Percentiles rank a stretch among this genome's conserved stretches.
Evolutionary conservation across 2,329 filamentous ascomycete genomes (phyloP).

Genomic region (Phialophora expanda): DNA sequence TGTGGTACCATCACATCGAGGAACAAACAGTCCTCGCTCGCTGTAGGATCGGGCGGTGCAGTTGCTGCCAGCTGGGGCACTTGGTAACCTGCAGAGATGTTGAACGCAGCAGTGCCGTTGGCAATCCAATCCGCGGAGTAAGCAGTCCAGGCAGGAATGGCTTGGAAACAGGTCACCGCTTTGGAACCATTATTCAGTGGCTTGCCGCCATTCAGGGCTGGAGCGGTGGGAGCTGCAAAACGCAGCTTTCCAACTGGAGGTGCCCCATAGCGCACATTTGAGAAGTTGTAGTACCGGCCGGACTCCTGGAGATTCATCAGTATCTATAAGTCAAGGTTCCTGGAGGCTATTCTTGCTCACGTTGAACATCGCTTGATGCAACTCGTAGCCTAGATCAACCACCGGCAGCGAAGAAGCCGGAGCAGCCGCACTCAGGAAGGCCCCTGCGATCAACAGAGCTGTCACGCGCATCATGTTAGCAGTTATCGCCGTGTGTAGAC

Average conservation of each 20-base stretch:
- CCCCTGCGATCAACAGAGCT: constrained; percentile 13
- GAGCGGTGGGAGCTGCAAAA: constrained; percentile 55
- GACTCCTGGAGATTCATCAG: constrained; percentile 40
- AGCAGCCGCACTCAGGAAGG: not conserved
- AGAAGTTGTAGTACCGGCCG: constrained; percentile 58
- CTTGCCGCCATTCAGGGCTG: constrained; percentile 32
- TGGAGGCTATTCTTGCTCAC: constrained; percentile 13
- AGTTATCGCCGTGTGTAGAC: not conserved
- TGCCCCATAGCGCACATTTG: constrained; percentile 62
- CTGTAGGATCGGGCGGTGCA: constrained; percentile 42
- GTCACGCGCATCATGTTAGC: constrained; percentile 2
- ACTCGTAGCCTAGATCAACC: constrained; percentile 61
- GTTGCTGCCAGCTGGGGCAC: constrained; percentile 11
- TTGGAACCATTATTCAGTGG: constrained; percentile 17
- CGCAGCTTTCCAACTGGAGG: constrained; percentile 58
- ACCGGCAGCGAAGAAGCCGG: constrained; percentile 34
- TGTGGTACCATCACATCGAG: constrained; percentile 46
- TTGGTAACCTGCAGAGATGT: constrained; percentile 22
- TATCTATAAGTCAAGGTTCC: constrained; percentile 20
- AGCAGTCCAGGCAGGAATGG: constrained; percentile 10
- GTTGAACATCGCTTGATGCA: constrained; percentile 51
- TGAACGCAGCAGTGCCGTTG: constrained; percentile 22
- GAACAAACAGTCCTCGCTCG: constrained; percentile 47
- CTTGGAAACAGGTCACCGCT: constrained; percentile 19
- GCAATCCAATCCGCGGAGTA: constrained; percentile 19